Conservation (phyloP, 148 eudicot genomes). For the Limonium bicolor region DNA sequence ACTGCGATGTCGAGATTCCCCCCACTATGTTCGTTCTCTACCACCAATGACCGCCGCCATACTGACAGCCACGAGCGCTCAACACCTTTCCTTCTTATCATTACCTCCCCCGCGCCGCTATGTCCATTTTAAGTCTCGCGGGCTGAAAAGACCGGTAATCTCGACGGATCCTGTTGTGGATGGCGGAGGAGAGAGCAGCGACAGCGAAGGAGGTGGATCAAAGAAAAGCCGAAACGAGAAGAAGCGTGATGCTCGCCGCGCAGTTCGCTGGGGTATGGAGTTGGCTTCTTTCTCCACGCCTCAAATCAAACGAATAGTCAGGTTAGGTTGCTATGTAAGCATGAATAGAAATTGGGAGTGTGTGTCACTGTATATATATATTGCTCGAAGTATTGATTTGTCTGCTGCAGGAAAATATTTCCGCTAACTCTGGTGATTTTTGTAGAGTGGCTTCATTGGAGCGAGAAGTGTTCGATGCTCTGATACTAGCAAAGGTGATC, state of each 20-base stretch:
- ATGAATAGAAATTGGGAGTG: not conserved
- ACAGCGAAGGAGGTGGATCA: constrained; percentile 1
- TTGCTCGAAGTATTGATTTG: not conserved
- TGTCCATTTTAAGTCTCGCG: constrained; percentile 23
- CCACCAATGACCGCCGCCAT: constrained; percentile 3
- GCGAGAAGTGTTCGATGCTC: constrained; percentile 62
- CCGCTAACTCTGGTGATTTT: not conserved
- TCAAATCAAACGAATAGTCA: constrained; percentile 72
- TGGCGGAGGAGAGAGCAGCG: not conserved
- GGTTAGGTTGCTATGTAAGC: constrained; percentile 10
- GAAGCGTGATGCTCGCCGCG: constrained; percentile 64
- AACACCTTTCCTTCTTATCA: constrained; percentile 6
- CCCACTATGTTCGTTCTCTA: constrained; percentile 7
- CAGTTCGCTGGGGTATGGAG: constrained; percentile 65
- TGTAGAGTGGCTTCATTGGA: constrained; percentile 63
- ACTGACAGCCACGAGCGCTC: not conserved
- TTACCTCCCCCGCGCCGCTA: constrained; percentile 7
- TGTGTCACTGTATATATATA: not conserved
- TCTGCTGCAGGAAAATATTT: not conserved
- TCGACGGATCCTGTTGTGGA: not conserved
- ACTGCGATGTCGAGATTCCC: constrained; percentile 12
- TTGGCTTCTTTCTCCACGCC: constrained; percentile 46
- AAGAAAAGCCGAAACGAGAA: constrained; percentile 50
- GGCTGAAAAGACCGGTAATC: constrained; percentile 16
- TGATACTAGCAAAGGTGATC: constrained; percentile 69